Evolutionary conservation across 306 rosid species (phyloP).

Genomic region (Alnus rubra): DNA sequence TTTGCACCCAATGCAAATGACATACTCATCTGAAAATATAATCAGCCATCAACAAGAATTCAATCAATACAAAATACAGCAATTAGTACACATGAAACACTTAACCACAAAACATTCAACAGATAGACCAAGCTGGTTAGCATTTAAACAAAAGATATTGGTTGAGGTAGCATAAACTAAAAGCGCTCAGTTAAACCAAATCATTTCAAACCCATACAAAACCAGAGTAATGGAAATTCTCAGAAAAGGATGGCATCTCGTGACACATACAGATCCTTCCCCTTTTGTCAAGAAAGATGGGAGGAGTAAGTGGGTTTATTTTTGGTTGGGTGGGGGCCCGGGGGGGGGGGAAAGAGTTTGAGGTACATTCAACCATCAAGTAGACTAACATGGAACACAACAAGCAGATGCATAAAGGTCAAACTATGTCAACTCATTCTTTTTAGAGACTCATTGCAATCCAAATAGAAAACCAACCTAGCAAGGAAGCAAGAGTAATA

Average conservation of each 20-base stretch:
- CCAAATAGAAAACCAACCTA: background rate
- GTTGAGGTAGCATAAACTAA: background rate
- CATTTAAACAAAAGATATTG: background rate
- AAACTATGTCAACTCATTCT: background rate
- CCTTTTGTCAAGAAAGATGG: background rate
- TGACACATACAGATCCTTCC: background rate
- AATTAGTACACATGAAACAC: background rate
- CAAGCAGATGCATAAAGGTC: background rate
- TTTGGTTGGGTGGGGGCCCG: too few species aligned
- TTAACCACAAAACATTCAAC: background rate
- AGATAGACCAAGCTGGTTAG: background rate
- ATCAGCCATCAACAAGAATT: constrained; percentile 1
- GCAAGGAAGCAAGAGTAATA: background rate
- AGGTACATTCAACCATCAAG: background rate
- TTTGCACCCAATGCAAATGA: constrained; percentile 88
- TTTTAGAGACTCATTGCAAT: background rate
- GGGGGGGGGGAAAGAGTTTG: too few species aligned
- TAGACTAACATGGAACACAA: background rate
- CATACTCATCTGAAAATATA: constrained; percentile 72
- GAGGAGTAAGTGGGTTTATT: background rate
- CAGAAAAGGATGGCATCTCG: background rate
- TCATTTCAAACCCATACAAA: background rate
- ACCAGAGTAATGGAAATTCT: background rate
- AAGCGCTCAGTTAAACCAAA: background rate
- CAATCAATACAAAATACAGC: background rate